Base-by-base conservation (phyloP, 805 yeast species). In the Schizosaccharomyces lindneri region DNA sequence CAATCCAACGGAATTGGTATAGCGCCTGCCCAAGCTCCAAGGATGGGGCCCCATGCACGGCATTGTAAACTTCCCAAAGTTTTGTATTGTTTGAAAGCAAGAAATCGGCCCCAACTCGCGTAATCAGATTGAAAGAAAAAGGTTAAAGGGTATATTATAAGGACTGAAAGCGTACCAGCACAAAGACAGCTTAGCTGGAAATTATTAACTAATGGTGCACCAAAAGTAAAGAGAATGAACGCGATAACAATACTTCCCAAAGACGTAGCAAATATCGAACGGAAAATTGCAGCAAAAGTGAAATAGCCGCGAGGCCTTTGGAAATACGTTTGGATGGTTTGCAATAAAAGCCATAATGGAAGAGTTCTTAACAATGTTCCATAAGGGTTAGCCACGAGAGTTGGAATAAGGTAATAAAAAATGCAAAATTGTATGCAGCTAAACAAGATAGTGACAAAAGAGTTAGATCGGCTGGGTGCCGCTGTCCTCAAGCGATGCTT, bases 1-100 rank as follows among this genome's bases (percentile, higher is more conserved):
- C 98, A 90, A 71, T 90, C 98, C 63, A 93, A 75, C 0, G 97
- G 97, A 63, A 93, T 88, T 0, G 95, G 97, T 46, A 86, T 71
- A 2, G 90, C 95, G 17, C 97, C 97, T 0, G 87, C 65, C 97
- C 97, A 90, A 5, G 89, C 81, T 1, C 96, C 95, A 11, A 84
- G 48, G 48, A 75, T 65, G 0, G 75, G 71, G 4, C 79, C 79
- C 11, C 76, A 61, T 4, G 76, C 67, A 2, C 73, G 73, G 43
- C 72, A 67, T 62, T 74, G 76, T n/a, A 74, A 66, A 59, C 63
- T 63, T 6, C 60, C 60, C 17, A 19, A n/a, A 66, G 73, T 65
- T 71, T 70, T 15, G 70, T 72, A 72, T 1, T 62, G 60, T 17
- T 39, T 9, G 24, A 69, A 65, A 39, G 73, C 64, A 32, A 68